These are phyloP conservation scores for Xylariaceae sp. DNA, from an alignment of 2,329 filamentous ascomycete genomes.

Conservation along the genomic window DNA sequence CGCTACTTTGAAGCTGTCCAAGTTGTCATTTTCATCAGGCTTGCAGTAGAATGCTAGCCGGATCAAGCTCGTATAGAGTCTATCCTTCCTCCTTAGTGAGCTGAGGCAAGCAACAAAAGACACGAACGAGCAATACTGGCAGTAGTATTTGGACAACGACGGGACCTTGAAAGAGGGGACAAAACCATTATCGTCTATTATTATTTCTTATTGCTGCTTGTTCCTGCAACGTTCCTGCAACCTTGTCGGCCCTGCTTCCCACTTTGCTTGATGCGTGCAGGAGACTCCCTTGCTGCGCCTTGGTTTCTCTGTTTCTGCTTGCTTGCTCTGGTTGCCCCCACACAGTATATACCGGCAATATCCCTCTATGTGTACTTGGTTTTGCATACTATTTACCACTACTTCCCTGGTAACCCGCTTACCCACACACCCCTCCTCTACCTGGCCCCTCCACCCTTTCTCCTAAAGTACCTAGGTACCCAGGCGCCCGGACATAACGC, in stretches of 20 bases:
- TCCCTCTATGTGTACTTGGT: conserved; percentile 11
- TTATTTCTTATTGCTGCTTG: conserved; percentile 13
- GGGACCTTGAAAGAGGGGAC: neutral
- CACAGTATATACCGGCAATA: conserved; percentile 18
- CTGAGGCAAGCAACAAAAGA: neutral
- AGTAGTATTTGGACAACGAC: conserved; percentile 4
- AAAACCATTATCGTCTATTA: no score
- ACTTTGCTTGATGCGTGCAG: neutral
- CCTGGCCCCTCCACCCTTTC: conserved; percentile 10
- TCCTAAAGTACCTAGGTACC: conserved; percentile 17
- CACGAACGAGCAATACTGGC: neutral
- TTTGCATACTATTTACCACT: neutral
- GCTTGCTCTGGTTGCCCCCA: conserved; percentile 14
- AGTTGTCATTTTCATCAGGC: no score
- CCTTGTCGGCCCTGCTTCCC: conserved; percentile 11
- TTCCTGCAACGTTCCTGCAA: no score
- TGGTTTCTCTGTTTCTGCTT: neutral
- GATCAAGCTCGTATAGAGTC: neutral
- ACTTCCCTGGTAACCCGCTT: conserved; percentile 10
- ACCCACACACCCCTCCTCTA: conserved; percentile 27
- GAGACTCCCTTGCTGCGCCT: no score
- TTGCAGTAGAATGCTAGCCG: neutral
- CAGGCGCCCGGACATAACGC: conserved; percentile 30
- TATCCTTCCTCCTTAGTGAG: neutral
- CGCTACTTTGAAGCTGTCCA: no score